Conservation (phyloP, 805 yeast genomes). For the Clavispora asparagi region DNA sequence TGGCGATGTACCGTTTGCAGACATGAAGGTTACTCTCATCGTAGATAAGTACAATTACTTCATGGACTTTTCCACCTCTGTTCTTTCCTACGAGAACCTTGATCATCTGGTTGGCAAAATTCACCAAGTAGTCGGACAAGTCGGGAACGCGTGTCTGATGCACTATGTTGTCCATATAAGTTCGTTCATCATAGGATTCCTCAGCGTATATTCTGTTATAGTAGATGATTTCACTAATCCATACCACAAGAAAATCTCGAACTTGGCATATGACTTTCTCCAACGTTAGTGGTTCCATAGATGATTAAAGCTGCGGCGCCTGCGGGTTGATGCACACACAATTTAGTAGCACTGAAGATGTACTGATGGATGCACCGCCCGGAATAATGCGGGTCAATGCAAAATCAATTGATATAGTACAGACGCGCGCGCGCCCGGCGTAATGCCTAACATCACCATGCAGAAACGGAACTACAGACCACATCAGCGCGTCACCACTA, state of each 20-base stretch:
- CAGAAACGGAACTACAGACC: no score
- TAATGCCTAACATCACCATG: no score
- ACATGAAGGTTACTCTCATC: slow-evolving; percentile 23
- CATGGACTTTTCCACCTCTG: slow-evolving; percentile 25
- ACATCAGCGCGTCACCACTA: no score
- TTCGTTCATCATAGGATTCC: slow-evolving; percentile 40
- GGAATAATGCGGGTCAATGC: no score
- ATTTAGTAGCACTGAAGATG: background rate
- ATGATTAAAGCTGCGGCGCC: background rate
- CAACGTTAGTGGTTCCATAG: slow-evolving; percentile 15
- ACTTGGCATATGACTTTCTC: slow-evolving; percentile 29
- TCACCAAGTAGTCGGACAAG: slow-evolving; percentile 39
- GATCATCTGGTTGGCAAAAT: slow-evolving; percentile 27
- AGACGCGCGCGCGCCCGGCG: background rate
- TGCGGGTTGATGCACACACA: background rate
- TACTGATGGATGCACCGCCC: no score
- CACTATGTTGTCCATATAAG: slow-evolving; percentile 40
- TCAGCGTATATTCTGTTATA: slow-evolving; percentile 49
- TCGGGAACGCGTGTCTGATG: slow-evolving; percentile 43
- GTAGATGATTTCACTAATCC: slow-evolving; percentile 52
- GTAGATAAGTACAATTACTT: slow-evolving; percentile 35
- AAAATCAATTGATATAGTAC: no score
- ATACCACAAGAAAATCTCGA: slow-evolving; percentile 45
- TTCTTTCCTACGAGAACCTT: slow-evolving; percentile 13
- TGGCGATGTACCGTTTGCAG: slow-evolving; percentile 34